Percentiles rank a stretch among this genome's conserved stretches.
Conservation (phyloP, 352 stramenopile species). For the Albugo candida region DNA sequence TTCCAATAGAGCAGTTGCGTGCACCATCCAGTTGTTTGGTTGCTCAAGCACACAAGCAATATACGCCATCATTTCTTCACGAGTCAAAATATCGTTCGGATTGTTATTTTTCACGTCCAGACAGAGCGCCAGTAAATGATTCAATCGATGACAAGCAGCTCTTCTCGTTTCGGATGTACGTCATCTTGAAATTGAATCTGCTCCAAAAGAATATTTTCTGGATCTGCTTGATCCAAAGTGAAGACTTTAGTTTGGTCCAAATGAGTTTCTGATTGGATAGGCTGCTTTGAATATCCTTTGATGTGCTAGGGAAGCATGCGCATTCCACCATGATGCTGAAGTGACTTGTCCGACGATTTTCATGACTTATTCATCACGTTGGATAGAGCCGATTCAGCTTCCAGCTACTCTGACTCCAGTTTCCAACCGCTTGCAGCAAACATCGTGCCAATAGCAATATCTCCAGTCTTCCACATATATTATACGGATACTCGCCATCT, state of each 20-base stretch:
- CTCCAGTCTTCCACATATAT: conserved; percentile 53
- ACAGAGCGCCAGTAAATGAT: conserved; percentile 89
- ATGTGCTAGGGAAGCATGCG: conserved; percentile 43
- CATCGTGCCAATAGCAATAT: conserved; percentile 44
- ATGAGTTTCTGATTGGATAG: conserved; percentile 42
- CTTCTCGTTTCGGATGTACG: conserved; percentile 34
- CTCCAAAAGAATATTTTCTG: conserved; percentile 84
- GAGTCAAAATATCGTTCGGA: conserved; percentile 85
- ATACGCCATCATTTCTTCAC: conserved; percentile 91
- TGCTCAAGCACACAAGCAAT: conserved; percentile 84
- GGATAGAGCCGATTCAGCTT: conserved; percentile 24
- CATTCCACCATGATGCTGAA: conserved; percentile 54
- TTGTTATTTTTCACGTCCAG: conserved; percentile 95
- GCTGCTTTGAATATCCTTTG: conserved; percentile 53
- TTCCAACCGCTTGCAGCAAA: conserved; percentile 42
- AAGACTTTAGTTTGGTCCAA: conserved; percentile 48
- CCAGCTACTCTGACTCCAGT: conserved; percentile 40
- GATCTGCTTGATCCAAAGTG: conserved; percentile 76
- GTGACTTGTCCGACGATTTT: conserved; percentile 1
- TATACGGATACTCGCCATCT: conserved; percentile 59
- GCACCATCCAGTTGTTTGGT: conserved; percentile 93
- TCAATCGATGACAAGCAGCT: conserved; percentile 61
- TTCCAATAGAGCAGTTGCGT: conserved; percentile 86
- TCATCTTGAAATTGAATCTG: conserved; percentile 75
- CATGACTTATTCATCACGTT: neutral